Conservation (phyloP, 2,329 filamentous ascomycete genomes). For the Colletotrichum sidae region DNA sequence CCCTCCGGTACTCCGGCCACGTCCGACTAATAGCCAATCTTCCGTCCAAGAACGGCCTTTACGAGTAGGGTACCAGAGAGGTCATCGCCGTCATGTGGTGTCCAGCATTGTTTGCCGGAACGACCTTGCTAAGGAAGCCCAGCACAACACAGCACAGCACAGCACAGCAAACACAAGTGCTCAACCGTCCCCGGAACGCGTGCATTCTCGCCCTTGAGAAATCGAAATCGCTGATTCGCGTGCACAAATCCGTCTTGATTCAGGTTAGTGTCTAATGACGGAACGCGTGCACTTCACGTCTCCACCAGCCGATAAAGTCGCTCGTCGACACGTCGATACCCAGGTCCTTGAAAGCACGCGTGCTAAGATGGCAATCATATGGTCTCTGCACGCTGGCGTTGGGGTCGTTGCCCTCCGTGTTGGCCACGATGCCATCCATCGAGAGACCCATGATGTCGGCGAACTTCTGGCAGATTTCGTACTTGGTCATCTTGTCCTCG, state of each 20-base stretch:
- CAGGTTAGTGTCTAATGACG: constrained; percentile 55
- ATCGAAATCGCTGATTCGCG: background rate
- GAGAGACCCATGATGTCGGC: constrained; percentile 83
- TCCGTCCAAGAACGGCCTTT: no score
- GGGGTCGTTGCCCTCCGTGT: constrained; percentile 78
- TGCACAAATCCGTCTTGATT: background rate
- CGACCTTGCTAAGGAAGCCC: no score
- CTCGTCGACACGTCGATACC: constrained; percentile 80
- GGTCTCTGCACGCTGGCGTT: constrained; percentile 80
- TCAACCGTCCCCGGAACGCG: no score
- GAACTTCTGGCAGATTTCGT: constrained; percentile 84
- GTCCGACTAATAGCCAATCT: background rate
- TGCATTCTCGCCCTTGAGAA: background rate
- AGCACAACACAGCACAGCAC: no score
- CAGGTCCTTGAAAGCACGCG: constrained; percentile 75
- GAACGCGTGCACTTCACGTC: constrained; percentile 70
- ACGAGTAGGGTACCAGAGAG: background rate
- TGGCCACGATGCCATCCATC: constrained; percentile 74
- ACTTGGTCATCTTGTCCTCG: constrained; percentile 89
- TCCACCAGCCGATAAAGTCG: constrained; percentile 87
- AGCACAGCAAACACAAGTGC: no score
- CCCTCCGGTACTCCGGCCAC: background rate
- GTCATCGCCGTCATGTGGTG: background rate
- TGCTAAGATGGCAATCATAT: constrained; percentile 90
- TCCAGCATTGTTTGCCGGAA: no score